Percentiles rank a stretch among this genome's conserved stretches.
These are phyloP conservation scores for Ophiosphaerella narmari DNA, from an alignment of 2,329 filamentous ascomycete genomes.

Conservation along the genomic window DNA sequence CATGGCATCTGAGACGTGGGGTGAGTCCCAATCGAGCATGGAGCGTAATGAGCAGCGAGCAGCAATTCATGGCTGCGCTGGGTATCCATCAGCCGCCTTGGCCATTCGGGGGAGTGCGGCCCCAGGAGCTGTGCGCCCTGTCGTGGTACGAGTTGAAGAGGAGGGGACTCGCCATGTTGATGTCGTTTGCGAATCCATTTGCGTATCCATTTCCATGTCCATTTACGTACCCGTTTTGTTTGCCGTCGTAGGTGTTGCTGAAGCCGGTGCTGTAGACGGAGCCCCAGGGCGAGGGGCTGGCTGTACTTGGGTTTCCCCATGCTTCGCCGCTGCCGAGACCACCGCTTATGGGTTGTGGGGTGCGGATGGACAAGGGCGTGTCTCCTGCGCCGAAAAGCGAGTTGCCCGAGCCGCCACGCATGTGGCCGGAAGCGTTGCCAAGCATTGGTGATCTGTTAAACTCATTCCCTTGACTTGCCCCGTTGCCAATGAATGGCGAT, in stretches of 20 bases:
- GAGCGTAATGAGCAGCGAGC: conserved; percentile 1
- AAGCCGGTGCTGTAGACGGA: conserved; percentile 29
- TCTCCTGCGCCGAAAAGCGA: conserved; percentile 46
- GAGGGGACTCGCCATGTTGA: conserved; percentile 47
- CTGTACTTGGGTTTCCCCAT: conserved; percentile 34
- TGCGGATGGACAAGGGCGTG: conserved; percentile 16
- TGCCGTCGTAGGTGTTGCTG: conserved; percentile 17
- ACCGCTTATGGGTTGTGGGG: conserved; percentile 30
- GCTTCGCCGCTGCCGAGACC: conserved; percentile 38
- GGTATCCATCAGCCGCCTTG: conserved; percentile 42
- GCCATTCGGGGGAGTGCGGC: conserved; percentile 44
- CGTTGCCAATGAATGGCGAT: conserved; percentile 31
- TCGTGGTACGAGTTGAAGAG: conserved; percentile 48
- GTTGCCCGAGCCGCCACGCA: conserved; percentile 50
- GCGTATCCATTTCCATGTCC: conserved; percentile 16
- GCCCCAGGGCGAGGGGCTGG: conserved; percentile 30
- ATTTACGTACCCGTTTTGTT: conserved; percentile 23
- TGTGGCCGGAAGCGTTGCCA: conserved; percentile 46
- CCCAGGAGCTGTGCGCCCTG: conserved; percentile 36
- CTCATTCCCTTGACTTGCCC: conserved; percentile 18
- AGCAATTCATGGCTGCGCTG: conserved; percentile 19
- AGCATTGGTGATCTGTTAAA: conserved; percentile 38
- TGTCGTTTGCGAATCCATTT: conserved; percentile 20
- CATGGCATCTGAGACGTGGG: no score
- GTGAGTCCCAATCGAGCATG: no score